phyloP scores from a whole-genome alignment of 208 protist species.

The Leishmania tarentolae region DNA sequence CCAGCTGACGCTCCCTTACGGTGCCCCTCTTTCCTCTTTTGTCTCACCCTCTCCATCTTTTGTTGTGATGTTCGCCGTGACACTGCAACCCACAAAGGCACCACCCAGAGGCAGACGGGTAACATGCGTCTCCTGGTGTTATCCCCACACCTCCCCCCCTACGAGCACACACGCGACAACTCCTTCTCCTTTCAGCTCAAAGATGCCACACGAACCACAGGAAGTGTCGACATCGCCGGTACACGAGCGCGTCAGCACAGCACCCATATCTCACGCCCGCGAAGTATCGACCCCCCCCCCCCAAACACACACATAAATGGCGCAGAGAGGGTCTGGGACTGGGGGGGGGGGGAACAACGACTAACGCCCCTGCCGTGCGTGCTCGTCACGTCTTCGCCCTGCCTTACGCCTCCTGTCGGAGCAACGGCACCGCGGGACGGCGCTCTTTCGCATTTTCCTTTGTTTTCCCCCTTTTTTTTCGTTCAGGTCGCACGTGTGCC shows the following conservation, averaged over 20 bases:
- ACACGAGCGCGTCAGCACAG: background rate
- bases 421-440: too few relatives aligned
- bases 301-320: background rate
- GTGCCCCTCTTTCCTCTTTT: background rate
- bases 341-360: too few relatives aligned
- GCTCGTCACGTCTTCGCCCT: too few relatives aligned
- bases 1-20: too few relatives aligned
- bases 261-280: background rate
- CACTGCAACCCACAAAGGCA: background rate
- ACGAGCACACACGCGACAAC: background rate
- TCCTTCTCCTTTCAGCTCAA: background rate
- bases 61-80: background rate
- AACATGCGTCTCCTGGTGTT: background rate
- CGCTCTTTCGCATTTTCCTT: constrained; percentile 1
- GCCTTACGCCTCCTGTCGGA: too few relatives aligned
- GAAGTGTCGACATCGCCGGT: background rate
- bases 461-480: background rate
- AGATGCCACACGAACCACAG: background rate
- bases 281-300: background rate
- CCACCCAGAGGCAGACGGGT: background rate
- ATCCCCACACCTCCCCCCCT: background rate
- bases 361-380: too few relatives aligned
- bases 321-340: too few relatives aligned
- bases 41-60: background rate
- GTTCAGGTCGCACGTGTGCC: too few relatives aligned